Conservation (phyloP, 2,329 filamentous ascomycete genomes). For the Hortaea werneckii region DNA sequence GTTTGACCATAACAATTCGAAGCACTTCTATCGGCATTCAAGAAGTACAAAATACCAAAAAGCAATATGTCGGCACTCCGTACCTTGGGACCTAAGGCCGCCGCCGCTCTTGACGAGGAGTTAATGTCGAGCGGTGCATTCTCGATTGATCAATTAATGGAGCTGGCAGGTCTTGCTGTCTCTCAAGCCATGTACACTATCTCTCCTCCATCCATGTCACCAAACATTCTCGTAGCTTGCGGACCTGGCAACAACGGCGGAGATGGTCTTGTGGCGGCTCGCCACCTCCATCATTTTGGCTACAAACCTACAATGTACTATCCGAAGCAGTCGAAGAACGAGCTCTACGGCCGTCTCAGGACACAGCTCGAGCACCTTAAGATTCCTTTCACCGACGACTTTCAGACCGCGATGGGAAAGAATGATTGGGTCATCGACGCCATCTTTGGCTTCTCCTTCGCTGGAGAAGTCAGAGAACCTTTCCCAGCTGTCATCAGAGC, state of each 20-base stretch:
- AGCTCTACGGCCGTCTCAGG: constrained; percentile 76
- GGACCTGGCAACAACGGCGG: constrained; percentile 74
- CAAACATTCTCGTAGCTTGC: constrained; percentile 74
- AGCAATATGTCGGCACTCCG: constrained; percentile 13
- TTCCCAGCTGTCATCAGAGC: constrained; percentile 73
- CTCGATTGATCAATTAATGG: constrained; percentile 94
- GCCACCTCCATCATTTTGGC: constrained; percentile 84
- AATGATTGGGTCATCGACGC: constrained; percentile 82
- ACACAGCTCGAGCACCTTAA: constrained; percentile 77
- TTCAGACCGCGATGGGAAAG: constrained; percentile 52
- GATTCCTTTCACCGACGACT: constrained; percentile 80
- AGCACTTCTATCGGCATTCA: no score
- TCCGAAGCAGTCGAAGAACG: constrained; percentile 82
- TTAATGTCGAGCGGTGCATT: constrained; percentile 85
- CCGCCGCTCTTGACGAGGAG: constrained; percentile 80
- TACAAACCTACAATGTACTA: constrained; percentile 86
- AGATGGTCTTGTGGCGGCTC: constrained; percentile 86
- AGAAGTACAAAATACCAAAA: neutral
- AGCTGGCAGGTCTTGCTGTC: constrained; percentile 83
- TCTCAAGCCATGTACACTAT: constrained; percentile 84
- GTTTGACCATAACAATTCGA: no score
- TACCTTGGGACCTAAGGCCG: constrained; percentile 77
- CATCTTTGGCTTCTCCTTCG: constrained; percentile 92
- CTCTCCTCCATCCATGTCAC: constrained; percentile 63
- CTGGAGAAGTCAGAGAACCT: constrained; percentile 82